Evolutionary conservation across 2,329 filamentous ascomycete species (phyloP), one percentile per base, ranked within the genome.

Genomic region (Grosmannia clavigera): DNA sequence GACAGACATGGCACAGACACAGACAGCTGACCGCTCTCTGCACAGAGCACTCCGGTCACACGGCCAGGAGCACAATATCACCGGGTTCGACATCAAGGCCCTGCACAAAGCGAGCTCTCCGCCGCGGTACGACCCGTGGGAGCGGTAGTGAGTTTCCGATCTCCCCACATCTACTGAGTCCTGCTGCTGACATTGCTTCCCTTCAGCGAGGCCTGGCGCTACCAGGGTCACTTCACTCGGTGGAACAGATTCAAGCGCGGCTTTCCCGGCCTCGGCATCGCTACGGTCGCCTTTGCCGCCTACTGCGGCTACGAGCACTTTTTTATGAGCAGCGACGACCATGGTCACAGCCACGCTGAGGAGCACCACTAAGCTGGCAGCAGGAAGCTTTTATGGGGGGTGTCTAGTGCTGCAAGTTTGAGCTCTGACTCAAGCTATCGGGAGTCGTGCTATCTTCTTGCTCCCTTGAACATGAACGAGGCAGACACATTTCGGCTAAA

Each of bases 271-370:
- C 81, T 99, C 68, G 94, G 94, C 65, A 95, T 92, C 67, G 94
- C 91, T 38, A 88, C 88, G 5, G 92, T 94, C 62, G 92, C 92
- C 54, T 99, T 99, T 73, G 84, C 87, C 57, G 86, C 79, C 64
- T 99, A 99, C 78, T 90, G 92, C 73, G 84, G 82, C 62, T 95
- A 90, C 74, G 94, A 99, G 78, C 83, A 94, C 73, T 76, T 95
- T 60, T 95, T 96, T 74, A 71, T 95, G 67, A 81, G 87, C 69
- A 81, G 87, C 69, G 76, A 85, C 65, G 77, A 75, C 64, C 77
- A 82, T 60, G 77, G 69, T 58, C 82, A 85, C 68, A 50, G 57
- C 50, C 77, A 81, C 60, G 75, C 80, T 58, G 78, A 82, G 61
- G 78, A 69, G 61, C 82, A 84, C 70, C 83, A 86, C 72, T 85